Evolutionary conservation across 768 basidiomycete species (phyloP), one percentile per base, ranked within the genome.

Genomic region (Podaxis rugospora): DNA sequence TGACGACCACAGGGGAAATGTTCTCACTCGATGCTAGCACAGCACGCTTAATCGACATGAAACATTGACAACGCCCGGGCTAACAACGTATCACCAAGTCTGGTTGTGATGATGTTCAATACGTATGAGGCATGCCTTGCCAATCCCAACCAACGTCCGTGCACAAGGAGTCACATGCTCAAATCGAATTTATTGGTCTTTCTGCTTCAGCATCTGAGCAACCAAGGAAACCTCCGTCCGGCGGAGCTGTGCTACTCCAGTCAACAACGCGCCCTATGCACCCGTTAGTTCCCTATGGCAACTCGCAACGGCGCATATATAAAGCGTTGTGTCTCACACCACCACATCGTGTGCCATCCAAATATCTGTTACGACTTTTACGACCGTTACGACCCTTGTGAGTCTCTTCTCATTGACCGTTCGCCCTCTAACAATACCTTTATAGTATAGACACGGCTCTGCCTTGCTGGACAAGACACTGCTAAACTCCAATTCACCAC

Each of bases 391-490:
- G 66, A 66, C 51, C 51, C 21, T 46, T 46, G 61, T 57, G 53
- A 49, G 25, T 49, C 40, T 63, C 51, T 42, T 57, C 25, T 21
- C 18, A 1, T 49, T 11, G 11, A 49, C 18, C 9, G 23, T 27
- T 27, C 4, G 18, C 27, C 11, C 18, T 23, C 23, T 23, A 5
- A 49, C 13, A 49, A 7, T 27, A 11, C 4, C 11, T 1, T 27
- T 27, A 64, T 61, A 51, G 35, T 40, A 47, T 51, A 53, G 6
- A 40, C 59, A 66, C 69, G 66, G 70, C 72, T 73, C 68, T 75
- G 75, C 68, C 76, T 77, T 80, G 77, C 77, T 78, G 77, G 77
- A 70, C 77, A 78, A 78, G 77, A 74, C 75, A 74, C 72, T 71
- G 72, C 73, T 75, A 68, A 68, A 68, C 68, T 68, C 69, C 69